phyloP scores from a whole-genome alignment of 495 filamentous ascomycete species.

The Amorphotheca resinae region DNA sequence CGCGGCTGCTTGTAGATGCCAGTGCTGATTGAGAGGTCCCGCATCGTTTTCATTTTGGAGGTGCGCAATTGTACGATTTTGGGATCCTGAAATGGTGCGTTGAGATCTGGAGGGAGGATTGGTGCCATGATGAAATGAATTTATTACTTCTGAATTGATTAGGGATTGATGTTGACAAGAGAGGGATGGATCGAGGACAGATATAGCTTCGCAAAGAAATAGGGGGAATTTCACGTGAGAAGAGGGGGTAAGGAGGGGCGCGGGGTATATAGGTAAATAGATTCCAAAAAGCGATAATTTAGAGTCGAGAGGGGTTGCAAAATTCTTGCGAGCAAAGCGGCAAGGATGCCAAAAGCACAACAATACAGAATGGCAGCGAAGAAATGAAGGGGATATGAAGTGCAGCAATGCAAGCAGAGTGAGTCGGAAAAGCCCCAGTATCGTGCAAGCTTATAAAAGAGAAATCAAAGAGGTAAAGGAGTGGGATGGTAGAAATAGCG shows the following conservation, averaged over 20 bases:
- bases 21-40: slow-evolving; percentile 28
- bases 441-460: no score
- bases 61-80: slow-evolving; percentile 39
- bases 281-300: no score
- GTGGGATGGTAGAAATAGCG: neutral
- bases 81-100: slow-evolving; percentile 21
- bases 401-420: no score
- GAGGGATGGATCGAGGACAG: no score
- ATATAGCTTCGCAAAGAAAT: no score
- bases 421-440: no score
- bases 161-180: neutral
- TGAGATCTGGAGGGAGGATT: slow-evolving; percentile 4
- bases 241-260: no score
- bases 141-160: neutral
- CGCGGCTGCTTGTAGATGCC: slow-evolving; percentile 40
- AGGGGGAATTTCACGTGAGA: neutral
- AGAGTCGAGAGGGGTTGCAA: no score
- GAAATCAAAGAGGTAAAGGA: neutral
- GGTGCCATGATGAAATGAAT: slow-evolving; percentile 7
- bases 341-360: no score
- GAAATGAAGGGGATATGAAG: neutral
- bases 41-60: slow-evolving; percentile 36
- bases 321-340: no score
- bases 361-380: neutral
- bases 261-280: no score